A percentile compares a stretch with the other conserved stretches of the same genome.
phyloP scores from a whole-genome alignment of 495 filamentous ascomycete genomes.

The Pseudotulostoma volvatum region DNA sequence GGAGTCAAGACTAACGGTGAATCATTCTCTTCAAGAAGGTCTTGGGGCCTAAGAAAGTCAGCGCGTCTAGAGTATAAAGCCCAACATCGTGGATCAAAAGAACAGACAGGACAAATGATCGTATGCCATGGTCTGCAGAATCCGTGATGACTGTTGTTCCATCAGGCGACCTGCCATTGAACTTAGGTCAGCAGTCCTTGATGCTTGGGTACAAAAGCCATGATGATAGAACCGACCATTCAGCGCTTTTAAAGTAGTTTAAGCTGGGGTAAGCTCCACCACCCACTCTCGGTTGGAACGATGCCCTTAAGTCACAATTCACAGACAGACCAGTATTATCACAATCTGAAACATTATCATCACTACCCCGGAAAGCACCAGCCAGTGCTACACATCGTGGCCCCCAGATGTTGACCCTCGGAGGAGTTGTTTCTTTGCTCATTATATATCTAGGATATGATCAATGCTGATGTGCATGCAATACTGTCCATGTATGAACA shows the following conservation, averaged over 20 bases:
- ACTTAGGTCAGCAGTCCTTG: neutral
- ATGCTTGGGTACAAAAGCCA: neutral
- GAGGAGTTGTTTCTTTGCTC: no score
- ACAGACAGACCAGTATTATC: no score
- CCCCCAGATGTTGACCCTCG: no score
- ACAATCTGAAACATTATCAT: no score
- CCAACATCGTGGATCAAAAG: neutral
- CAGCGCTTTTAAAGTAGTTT: conserved; percentile 42
- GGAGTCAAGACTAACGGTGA: conserved; percentile 36
- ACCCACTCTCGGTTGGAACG: no score
- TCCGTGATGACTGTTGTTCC: conserved; percentile 69
- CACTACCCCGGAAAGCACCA: no score
- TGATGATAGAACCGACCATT: conserved; percentile 31
- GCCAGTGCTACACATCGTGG: no score
- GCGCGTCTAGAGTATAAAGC: neutral
- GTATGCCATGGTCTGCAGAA: conserved; percentile 48
- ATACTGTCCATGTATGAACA: no score
- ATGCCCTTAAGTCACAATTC: no score
- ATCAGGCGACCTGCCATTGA: conserved; percentile 47
- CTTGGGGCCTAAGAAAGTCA: conserved; percentile 31
- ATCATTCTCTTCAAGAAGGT: conserved; percentile 43
- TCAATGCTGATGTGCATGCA: no score
- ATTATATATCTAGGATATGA: no score
- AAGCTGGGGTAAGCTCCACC: no score
- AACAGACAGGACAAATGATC: conserved; percentile 51